These are phyloP conservation scores for Excoecaria cochinchinensis DNA, from an alignment of 345 rosid genomes.

Conservation along the genomic window DNA sequence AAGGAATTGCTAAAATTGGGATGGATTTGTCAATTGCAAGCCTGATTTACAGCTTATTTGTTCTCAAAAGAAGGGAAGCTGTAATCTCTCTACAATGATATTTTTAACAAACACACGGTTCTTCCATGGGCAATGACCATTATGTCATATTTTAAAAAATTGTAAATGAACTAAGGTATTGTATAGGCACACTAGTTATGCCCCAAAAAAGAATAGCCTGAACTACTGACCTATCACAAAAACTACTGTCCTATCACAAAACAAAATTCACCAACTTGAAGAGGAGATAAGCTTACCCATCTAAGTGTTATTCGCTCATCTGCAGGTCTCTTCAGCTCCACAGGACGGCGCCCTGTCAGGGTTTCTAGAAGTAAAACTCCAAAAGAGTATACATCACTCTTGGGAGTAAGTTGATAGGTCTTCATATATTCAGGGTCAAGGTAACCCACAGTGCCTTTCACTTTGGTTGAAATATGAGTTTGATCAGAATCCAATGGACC, in stretches of 20 bases:
- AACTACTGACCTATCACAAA: not conserved
- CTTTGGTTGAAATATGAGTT: slow-evolving; percentile 81
- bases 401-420: slow-evolving; percentile 83
- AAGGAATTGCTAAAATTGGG: not conserved
- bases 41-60: not conserved
- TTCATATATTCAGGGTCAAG: slow-evolving; percentile 97
- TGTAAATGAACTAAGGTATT: not conserved
- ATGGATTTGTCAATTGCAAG: not conserved
- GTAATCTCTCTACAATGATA: not conserved
- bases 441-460: slow-evolving; percentile 95
- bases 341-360: slow-evolving; percentile 87
- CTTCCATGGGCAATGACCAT: not conserved
- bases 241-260: too few relatives aligned
- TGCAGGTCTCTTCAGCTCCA: slow-evolving; percentile 53
- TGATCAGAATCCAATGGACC: slow-evolving; percentile 61
- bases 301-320: slow-evolving; percentile 75
- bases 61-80: not conserved
- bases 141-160: not conserved
- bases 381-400: slow-evolving; percentile 91
- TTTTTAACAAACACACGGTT: not conserved
- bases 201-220: too few relatives aligned
- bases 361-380: slow-evolving; percentile 89
- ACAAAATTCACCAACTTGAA: slow-evolving; percentile 4
- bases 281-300: slow-evolving; percentile 65
- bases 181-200: not conserved